A percentile compares a stretch with the other conserved stretches of the same genome.
Conservation (phyloP, 495 filamentous ascomycete genomes). For the Talaromyces wortmannii region DNA sequence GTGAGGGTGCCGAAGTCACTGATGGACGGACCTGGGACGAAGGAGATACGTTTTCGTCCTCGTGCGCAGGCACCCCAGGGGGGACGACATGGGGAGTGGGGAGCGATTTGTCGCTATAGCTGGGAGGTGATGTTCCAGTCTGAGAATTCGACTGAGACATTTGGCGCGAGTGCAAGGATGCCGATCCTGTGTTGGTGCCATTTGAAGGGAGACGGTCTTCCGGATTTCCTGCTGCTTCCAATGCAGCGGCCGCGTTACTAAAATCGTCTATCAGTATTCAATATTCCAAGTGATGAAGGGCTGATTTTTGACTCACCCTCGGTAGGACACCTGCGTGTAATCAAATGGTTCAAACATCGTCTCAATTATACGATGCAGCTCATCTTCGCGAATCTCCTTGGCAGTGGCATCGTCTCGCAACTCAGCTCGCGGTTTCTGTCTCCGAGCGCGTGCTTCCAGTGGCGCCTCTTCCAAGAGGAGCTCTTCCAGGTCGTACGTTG, state of each 20-base stretch:
- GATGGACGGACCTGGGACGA: slow-evolving; percentile 7
- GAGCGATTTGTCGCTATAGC: slow-evolving; percentile 17
- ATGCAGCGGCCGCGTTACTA: slow-evolving; percentile 5
- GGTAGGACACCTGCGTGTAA: slow-evolving; percentile 71
- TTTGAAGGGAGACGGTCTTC: slow-evolving; percentile 31
- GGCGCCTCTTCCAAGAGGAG: slow-evolving; percentile 91
- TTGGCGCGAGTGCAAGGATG: slow-evolving; percentile 24
- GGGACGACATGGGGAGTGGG: slow-evolving; percentile 18
- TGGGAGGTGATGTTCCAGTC: slow-evolving; percentile 19
- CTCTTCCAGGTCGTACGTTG: slow-evolving; percentile 96
- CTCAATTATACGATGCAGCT: slow-evolving; percentile 91
- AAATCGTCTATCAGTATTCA: neutral
- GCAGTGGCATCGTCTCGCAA: slow-evolving; percentile 91
- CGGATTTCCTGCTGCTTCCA: slow-evolving; percentile 21
- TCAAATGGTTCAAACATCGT: slow-evolving; percentile 93
- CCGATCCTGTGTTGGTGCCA: slow-evolving; percentile 11
- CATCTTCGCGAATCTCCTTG: slow-evolving; percentile 90
- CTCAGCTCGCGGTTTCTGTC: slow-evolving; percentile 88
- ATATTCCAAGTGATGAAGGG: neutral
- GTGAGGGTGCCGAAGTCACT: slow-evolving; percentile 3
- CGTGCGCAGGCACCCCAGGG: slow-evolving; percentile 22
- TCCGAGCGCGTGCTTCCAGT: slow-evolving; percentile 81
- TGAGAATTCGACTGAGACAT: slow-evolving; percentile 30
- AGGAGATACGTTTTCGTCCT: slow-evolving; percentile 13
- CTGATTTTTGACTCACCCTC: slow-evolving; percentile 36